phyloP scores from a whole-genome alignment of 768 basidiomycete species.

The Macrolepiota fuliginosa region DNA sequence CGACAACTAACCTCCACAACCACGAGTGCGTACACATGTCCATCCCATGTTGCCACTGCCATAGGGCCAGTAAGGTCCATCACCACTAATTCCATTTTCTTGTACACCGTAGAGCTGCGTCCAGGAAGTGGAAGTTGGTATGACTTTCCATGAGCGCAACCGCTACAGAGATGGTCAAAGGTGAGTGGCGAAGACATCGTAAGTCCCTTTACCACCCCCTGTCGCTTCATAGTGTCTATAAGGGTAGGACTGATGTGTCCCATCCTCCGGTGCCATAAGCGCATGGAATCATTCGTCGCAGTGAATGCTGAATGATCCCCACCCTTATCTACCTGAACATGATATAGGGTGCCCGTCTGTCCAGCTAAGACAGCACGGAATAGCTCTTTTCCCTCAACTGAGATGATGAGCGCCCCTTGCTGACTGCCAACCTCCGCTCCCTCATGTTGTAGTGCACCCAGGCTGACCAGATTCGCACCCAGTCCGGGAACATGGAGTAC shows the following conservation, averaged over 20 bases:
- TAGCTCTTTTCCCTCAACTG: background rate
- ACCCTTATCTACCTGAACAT: background rate
- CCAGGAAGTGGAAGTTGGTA: slow-evolving; percentile 22
- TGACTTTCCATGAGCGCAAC: slow-evolving; percentile 25
- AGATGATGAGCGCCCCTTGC: background rate
- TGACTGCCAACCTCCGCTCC: slow-evolving; percentile 12
- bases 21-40: no score
- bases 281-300: slow-evolving; percentile 1
- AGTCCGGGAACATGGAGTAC: slow-evolving; percentile 19
- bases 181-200: slow-evolving; percentile 14
- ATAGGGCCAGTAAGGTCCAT: no score
- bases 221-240: slow-evolving; percentile 17
- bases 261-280: slow-evolving; percentile 22
- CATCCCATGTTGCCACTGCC: no score
- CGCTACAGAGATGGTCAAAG: slow-evolving; percentile 19
- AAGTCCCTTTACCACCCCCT: slow-evolving; percentile 24
- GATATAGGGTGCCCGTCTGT: background rate
- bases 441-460: slow-evolving; percentile 13
- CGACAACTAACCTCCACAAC: no score
- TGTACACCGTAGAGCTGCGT: slow-evolving; percentile 18
- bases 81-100: slow-evolving; percentile 7
- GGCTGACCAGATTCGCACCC: slow-evolving; percentile 19
- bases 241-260: no score
- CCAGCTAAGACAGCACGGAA: slow-evolving; percentile 4
- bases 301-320: background rate